Percentiles rank a stretch among this genome's conserved stretches.
Conservation (phyloP, 768 basidiomycete genomes). For the Boletus sp. region DNA sequence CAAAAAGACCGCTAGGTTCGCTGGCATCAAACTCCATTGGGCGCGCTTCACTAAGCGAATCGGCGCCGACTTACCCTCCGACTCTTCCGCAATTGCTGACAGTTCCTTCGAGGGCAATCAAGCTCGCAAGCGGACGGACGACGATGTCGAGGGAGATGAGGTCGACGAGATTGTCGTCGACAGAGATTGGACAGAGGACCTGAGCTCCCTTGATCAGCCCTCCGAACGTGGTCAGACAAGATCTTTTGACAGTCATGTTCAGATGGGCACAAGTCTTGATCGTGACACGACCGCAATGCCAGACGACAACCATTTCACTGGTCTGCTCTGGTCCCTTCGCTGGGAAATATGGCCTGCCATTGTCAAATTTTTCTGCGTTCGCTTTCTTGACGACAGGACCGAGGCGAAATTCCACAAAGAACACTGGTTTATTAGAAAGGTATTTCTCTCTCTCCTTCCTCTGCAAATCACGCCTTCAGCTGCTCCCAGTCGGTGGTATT, state of each 20-base stretch:
- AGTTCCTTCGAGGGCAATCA: conserved; percentile 43
- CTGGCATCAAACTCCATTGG: conserved; percentile 44
- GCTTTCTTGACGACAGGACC: conserved; percentile 59
- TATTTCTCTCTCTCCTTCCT: conserved; percentile 8
- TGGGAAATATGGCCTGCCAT: conserved; percentile 58
- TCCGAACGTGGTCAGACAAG: conserved; percentile 52
- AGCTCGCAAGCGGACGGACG: conserved; percentile 29
- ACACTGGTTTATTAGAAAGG: conserved; percentile 70
- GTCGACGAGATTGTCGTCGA: conserved; percentile 80
- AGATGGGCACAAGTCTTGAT: conserved; percentile 35
- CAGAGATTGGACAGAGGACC: conserved; percentile 61
- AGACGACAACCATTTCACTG: conserved; percentile 37
- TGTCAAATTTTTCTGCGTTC: conserved; percentile 56
- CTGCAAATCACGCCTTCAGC: conserved; percentile 1
- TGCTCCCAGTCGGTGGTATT: conserved; percentile 48
- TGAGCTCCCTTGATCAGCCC: conserved; percentile 50
- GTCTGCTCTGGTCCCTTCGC: conserved; percentile 44
- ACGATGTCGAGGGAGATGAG: conserved; percentile 34
- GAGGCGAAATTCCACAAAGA: conserved; percentile 57
- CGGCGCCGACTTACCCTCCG: conserved; percentile 56
- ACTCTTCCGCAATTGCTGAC: conserved; percentile 51
- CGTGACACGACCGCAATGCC: conserved; percentile 35
- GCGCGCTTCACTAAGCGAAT: conserved; percentile 51
- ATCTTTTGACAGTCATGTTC: conserved; percentile 43
- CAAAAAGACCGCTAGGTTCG: conserved; percentile 41